Evolutionary conservation across 176 grass and related monocot genomes (phyloP), one percentile per base, ranked within the genome.

Genomic region (Secale cereale): DNA sequence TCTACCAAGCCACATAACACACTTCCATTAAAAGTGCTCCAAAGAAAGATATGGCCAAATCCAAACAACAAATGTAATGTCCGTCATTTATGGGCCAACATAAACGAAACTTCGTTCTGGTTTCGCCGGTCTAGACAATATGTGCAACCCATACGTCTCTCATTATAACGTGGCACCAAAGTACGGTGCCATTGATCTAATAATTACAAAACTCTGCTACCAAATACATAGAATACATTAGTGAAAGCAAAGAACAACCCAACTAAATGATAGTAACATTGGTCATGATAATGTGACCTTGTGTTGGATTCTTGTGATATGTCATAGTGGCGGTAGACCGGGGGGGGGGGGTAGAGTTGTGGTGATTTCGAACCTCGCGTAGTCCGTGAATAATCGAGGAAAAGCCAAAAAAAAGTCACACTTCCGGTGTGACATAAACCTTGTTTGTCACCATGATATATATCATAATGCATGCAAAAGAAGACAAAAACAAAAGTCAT

Each of bases 101-200:
- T 13, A n/a, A 28, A 36, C 7, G 10, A 63, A 52, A 19, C 5
- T 39, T 2, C 3, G 4, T 0, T 1, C 1, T 5, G 7, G 3
- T 62, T 25, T 20, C 2, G 0, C 37, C 32, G n/a, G n/a, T 8
- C 4, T 32, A 22, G 15, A 61, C 22, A 45, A 17, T 19, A 19
- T 52, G 12, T 48, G 1, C 12, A 46, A 0, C 1, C 2, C 35
- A 45, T 4, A 2, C 32, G 7, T 6, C 43, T 0, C 0, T 0
- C 13, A 10, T 6, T 3, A 4, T 5, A 26, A 45, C 22, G 5
- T 52, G 16, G 48, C 48, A 52, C 48, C 48, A 52, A 52, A 52
- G 16, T n/a, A n/a, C n/a, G n/a, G n/a, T n/a, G 8, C 1, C 3
- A 15, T 7, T 10, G 15, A 20, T 9, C 7, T 4, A 68, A 33